A percentile compares a stretch with the other conserved stretches of the same genome.
Conservation (phyloP, 768 basidiomycete species). For the Phanerodontia chrysosporium region DNA sequence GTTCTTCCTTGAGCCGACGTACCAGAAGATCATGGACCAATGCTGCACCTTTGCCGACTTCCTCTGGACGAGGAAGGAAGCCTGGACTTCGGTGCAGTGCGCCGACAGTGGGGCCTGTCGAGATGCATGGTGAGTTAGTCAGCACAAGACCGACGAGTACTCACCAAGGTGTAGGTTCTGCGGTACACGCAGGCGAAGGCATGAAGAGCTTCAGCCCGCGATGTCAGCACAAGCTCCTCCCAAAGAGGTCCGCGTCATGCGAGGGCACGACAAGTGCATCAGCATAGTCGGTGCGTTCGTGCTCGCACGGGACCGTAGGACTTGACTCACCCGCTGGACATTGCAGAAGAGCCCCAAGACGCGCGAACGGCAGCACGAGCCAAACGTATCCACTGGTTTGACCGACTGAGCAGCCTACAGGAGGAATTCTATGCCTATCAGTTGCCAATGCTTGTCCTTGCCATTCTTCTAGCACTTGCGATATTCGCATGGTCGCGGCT, state of each 20-base stretch:
- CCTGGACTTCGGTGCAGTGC: background rate
- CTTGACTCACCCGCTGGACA: background rate
- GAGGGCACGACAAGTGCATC: slow-evolving; percentile 2
- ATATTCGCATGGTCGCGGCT: background rate
- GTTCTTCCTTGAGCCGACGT: background rate
- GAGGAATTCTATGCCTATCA: background rate
- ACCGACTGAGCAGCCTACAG: background rate
- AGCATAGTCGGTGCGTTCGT: slow-evolving; percentile 3
- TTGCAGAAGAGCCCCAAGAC: background rate
- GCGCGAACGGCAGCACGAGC: background rate
- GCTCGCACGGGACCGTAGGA: background rate
- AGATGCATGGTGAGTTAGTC: background rate
- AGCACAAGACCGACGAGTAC: background rate
- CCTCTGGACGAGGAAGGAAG: background rate
- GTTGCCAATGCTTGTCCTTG: background rate
- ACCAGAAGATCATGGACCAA: slow-evolving; percentile 1
- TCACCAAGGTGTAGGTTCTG: background rate
- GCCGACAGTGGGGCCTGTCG: slow-evolving; percentile 2
- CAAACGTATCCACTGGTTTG: background rate
- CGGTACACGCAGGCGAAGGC: background rate
- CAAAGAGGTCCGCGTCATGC: background rate
- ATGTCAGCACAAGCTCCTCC: background rate
- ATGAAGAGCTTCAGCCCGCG: background rate
- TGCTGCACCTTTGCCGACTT: background rate
- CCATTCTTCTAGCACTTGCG: background rate